A percentile compares a stretch with the other conserved stretches of the same genome.
Conservation (phyloP, 352 stramenopile species). For the Phytopythium oedochilum region DNA sequence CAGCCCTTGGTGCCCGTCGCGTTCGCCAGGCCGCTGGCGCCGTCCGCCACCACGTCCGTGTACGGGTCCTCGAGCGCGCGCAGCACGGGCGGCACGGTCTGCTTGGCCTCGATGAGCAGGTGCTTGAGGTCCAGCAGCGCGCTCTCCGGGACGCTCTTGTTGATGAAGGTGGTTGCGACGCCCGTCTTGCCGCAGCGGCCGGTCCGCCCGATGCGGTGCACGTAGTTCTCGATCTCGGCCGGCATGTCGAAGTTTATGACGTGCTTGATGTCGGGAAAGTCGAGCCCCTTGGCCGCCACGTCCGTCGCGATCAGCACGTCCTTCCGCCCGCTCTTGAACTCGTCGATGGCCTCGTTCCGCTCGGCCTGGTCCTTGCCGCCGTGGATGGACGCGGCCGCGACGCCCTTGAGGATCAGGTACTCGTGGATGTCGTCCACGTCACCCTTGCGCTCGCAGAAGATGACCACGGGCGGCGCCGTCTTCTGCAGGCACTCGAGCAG, state of each 20-base stretch:
- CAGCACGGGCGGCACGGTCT: conserved; percentile 97
- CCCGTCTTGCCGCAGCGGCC: conserved; percentile 97
- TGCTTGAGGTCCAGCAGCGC: conserved; percentile 98
- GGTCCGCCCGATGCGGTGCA: conserved; percentile 98
- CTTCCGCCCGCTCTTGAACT: conserved; percentile 93
- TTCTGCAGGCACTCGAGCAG: conserved; percentile 98
- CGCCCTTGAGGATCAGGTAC: conserved; percentile 97
- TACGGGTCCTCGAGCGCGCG: conserved; percentile 97
- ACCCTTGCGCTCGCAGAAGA: conserved; percentile 97
- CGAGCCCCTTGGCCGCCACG: conserved; percentile 97
- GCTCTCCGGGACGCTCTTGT: conserved; percentile 95
- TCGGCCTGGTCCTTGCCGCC: conserved; percentile 98
- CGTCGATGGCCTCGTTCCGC: conserved; percentile 94
- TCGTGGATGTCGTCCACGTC: conserved; percentile 99
- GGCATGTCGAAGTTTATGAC: conserved; percentile 99
- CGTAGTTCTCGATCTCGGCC: conserved; percentile 99
- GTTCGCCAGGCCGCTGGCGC: conserved; percentile 39
- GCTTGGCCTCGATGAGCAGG: conserved; percentile 97
- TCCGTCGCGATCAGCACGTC: conserved; percentile 99
- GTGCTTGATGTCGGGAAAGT: conserved; percentile 99
- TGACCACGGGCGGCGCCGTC: conserved; percentile 96
- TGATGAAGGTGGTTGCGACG: conserved; percentile 99
- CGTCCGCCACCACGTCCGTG: conserved; percentile 69
- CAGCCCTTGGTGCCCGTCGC: conserved; percentile 91
- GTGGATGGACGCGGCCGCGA: conserved; percentile 96